Base-by-base conservation (phyloP, 805 yeast genomes). In the Candida chauliodis region DNA sequence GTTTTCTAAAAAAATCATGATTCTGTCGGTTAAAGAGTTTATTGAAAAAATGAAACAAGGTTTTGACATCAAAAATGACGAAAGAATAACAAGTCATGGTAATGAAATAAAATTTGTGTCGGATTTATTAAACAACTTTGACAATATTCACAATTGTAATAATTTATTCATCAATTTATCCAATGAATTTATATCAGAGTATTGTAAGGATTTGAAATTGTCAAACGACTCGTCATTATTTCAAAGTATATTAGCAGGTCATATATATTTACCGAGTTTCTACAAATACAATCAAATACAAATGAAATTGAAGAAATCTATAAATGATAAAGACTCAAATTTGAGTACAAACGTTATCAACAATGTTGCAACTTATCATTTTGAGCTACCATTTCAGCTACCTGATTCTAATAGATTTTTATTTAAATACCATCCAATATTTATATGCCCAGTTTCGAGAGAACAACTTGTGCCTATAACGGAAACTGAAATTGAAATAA, bases 371-470 rank as follows among this genome's bases (percentile, higher is more conserved):
- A 53, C 57, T 3, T 53, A 44, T 44, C 49, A 43, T 17, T 58
- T 35, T 35, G 73, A 68, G 40, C 45, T 68, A 28, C 73, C 73
- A 7, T 68, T 68, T 47, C 70, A 62, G 45, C 47, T 68, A 15
- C 68, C 71, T 0, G 70, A 66, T 41, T 50, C 63, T 10, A 61
- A 58, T 46, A 47, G 67, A 37, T 64, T 66, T 37, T 49, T 67
- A 19, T 68, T 68, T 50, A 56, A 58, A 23, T 60, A 61, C 48
- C 73, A 68, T 48, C 71, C 73, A 4, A 66, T 68, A 9, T 68
- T 68, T 48, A 64, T 67, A n/a, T 68, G 73, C 44, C 73, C 73
- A 3, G 66, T 68, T 9, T 61, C 72, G 4, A 64, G 66, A 43
- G 73, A 68, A 39, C 73, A 68, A 41, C 45, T 65, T 18, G 48